Evolutionary conservation across 805 yeast species (phyloP).

Genomic region (Wickerhamomyces chambardii): DNA sequence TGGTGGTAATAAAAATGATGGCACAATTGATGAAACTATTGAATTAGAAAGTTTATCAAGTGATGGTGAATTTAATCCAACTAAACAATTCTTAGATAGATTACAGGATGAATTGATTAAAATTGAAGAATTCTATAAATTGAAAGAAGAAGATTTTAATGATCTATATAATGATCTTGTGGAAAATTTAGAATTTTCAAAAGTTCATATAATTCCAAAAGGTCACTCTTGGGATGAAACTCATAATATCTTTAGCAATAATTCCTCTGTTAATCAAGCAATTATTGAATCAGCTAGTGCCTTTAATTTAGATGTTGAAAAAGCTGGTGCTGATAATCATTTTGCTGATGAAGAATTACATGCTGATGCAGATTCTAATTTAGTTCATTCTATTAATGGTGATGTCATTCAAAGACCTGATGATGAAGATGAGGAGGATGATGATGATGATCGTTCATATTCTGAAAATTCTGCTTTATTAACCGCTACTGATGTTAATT

Average conservation of each 20-base stretch:
- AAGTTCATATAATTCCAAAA: slow-evolving; percentile 14
- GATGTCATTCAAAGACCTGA: not conserved
- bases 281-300: slow-evolving; percentile 10
- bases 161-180: slow-evolving; percentile 35
- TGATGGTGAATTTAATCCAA: slow-evolving; percentile 21
- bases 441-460: slow-evolving; percentile 28
- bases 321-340: slow-evolving; percentile 3
- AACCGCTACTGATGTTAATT: slow-evolving; percentile 37
- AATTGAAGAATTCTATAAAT: slow-evolving; percentile 41
- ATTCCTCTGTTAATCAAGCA: slow-evolving; percentile 13
- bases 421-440: slow-evolving; percentile 27
- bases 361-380: slow-evolving; percentile 1
- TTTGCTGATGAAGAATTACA: not conserved
- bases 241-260: slow-evolving; percentile 13
- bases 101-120: slow-evolving; percentile 40
- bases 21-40: slow-evolving; percentile 7
- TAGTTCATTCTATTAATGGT: not conserved
- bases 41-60: slow-evolving; percentile 19
- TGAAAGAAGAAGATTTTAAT: slow-evolving; percentile 36
- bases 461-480: slow-evolving; percentile 40
- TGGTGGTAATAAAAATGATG: not conserved
- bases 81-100: slow-evolving; percentile 34
- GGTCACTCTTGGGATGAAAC: slow-evolving; percentile 14
- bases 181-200: slow-evolving; percentile 35
- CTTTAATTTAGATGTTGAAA: slow-evolving; percentile 12